These are phyloP conservation scores for Nymphaea colorata DNA, from an alignment of 164 flowering plant species.

Conservation along the genomic window DNA sequence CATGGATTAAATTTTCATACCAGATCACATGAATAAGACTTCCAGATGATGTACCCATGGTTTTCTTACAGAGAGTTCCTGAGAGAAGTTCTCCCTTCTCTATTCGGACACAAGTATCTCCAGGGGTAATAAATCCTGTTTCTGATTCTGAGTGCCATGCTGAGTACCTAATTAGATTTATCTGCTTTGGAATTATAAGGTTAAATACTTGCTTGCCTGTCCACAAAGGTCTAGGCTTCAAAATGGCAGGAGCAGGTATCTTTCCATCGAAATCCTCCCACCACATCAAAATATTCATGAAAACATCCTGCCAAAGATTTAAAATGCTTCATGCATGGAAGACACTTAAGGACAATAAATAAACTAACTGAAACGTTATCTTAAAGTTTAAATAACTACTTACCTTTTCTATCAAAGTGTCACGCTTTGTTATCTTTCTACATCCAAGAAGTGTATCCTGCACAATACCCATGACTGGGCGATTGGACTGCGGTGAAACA, in stretches of 20 bases:
- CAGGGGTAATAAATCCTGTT: conserved; percentile 73
- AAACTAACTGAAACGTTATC: too few relatives aligned
- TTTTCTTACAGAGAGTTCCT: conserved; percentile 92
- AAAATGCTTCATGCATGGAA: background rate
- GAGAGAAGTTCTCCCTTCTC: conserved; percentile 89
- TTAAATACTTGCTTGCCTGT: conserved; percentile 98
- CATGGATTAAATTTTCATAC: conserved; percentile 21
- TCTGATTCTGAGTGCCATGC: conserved; percentile 94
- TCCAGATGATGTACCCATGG: conserved; percentile 91
- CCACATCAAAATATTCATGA: conserved; percentile 98
- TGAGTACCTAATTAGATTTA: conserved; percentile 70
- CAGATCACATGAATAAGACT: conserved; percentile 99
- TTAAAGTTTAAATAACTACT: background rate
- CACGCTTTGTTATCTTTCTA: conserved; percentile 93
- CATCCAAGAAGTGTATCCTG: conserved; percentile 97
- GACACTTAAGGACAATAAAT: background rate
- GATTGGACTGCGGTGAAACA: conserved; percentile 91
- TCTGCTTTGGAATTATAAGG: conserved; percentile 94
- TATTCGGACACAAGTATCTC: conserved; percentile 85
- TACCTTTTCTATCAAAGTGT: conserved; percentile 95
- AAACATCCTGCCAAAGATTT: conserved; percentile 68
- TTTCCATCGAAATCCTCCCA: conserved; percentile 99
- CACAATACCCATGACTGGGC: conserved; percentile 99
- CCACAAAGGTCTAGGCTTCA: conserved; percentile 97
- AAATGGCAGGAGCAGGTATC: conserved; percentile 86